Evolutionary conservation across 2,329 filamentous ascomycete species (phyloP), one percentile per base, ranked within the genome.

Genomic region (Botrytis squamosa): DNA sequence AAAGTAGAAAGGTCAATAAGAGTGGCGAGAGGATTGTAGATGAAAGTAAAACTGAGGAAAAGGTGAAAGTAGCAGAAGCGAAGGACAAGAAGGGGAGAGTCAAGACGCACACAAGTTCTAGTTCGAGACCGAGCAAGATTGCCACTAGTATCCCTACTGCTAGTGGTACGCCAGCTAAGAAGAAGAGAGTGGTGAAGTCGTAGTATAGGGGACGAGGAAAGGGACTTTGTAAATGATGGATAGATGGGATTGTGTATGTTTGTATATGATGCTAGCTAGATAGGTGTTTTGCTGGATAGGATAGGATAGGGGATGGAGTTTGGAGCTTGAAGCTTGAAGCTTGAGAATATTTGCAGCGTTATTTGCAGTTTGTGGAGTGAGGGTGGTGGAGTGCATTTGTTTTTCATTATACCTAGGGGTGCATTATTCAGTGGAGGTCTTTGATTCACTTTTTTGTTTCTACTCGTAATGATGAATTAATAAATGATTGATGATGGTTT

Each of bases 121-220:
- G 73, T 71, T 55, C 29, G n/a, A 59, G 71, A 16, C 46, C 60
- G 16, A 82, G 67, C 73, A 80, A 75, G 74, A 79, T 75, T 75
- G 75, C 78, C 8, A 73, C 80, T 3, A 78, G 79, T 4, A 79
- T 80, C 76, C 76, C 77, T 38, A 68, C 46, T 9, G 76, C 73
- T 14, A 81, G 81, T 75, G 80, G 80, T 7, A 81, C 80, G 18
- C 80, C 79, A 14, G 78, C 76, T n/a, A 77, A 76, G 40, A 81
- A 79, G 75, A 80, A 77, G 68, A 77, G 76, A 63, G 75, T 52
- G 65, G 9, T 55, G 5, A 68, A 29, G 52, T n/a, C 33, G 29
- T 42, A 29, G 46, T 42, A 12, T 29, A 0, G 0, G 29, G 36
- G 36, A 8, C 55, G 65, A 18, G 33, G 10, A 62, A 29, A 33